Conservation (phyloP, 2,329 filamentous ascomycete genomes). For the Exophiala spinifera region DNA sequence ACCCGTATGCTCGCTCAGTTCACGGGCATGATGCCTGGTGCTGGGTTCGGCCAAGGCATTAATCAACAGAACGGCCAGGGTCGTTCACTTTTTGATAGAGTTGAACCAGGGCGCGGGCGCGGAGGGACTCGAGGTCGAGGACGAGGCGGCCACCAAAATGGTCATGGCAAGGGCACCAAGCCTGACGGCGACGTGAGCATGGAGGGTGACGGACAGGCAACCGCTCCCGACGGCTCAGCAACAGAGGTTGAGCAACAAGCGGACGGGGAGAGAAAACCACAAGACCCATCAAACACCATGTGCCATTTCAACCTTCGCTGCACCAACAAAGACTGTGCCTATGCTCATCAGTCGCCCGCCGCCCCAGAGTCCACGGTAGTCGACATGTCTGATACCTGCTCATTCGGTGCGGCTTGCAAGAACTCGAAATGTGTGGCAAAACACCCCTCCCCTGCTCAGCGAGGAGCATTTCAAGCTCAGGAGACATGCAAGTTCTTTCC, state of each 20-base stretch:
- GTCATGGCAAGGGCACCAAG: constrained; percentile 18
- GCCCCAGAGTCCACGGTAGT: constrained; percentile 73
- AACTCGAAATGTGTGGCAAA: constrained; percentile 90
- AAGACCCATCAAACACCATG: constrained; percentile 59
- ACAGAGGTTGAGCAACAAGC: constrained; percentile 59
- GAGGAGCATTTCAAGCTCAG: constrained; percentile 72
- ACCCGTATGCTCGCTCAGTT: constrained; percentile 79
- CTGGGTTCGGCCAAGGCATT: constrained; percentile 40
- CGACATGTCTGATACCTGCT: constrained; percentile 76
- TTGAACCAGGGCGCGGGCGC: constrained; percentile 41
- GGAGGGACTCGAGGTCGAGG: constrained; percentile 25
- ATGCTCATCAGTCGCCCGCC: constrained; percentile 89
- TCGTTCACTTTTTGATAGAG: constrained; percentile 72
- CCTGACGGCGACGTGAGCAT: constrained; percentile 20
- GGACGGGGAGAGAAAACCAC: constrained; percentile 44
- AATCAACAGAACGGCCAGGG: constrained; percentile 40
- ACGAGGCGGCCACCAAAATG: constrained; percentile 26
- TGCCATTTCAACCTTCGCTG: constrained; percentile 91
- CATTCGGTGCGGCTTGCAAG: constrained; percentile 87
- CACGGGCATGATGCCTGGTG: constrained; percentile 52
- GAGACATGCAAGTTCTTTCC: constrained; percentile 89
- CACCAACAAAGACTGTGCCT: constrained; percentile 85
- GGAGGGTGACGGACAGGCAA: constrained; percentile 25
- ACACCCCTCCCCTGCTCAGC: constrained; percentile 86
- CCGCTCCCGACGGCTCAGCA: constrained; percentile 21